Percentiles rank a stretch among this genome's conserved stretches.
phyloP scores from a whole-genome alignment of 768 basidiomycete genomes.

The Mrakia hoshinonis region DNA sequence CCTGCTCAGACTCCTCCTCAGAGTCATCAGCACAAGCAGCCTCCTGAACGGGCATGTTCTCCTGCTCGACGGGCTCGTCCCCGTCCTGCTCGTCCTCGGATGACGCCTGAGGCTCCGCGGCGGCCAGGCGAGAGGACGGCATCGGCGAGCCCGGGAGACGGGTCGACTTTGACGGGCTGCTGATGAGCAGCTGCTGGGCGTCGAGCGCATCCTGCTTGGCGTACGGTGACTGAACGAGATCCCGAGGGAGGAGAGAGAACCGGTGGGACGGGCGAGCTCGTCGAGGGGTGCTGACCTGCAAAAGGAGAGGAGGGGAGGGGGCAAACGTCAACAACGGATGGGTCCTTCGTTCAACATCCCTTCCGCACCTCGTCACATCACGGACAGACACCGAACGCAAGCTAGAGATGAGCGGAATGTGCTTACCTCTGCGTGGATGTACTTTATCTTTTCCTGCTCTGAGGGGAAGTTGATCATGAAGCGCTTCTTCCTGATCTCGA shows the following conservation, averaged over 20 bases:
- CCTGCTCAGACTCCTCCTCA: slow-evolving; percentile 4
- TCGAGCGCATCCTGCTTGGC: slow-evolving; percentile 16
- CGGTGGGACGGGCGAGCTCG: slow-evolving; percentile 23
- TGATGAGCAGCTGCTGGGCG: not conserved
- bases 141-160: not conserved
- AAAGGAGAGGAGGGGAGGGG: not conserved
- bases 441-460: not conserved
- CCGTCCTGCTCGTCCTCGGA: not conserved
- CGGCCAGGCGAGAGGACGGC: not conserved
- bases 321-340: not conserved
- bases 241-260: slow-evolving; percentile 27
- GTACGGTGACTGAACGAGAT: slow-evolving; percentile 10
- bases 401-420: not conserved
- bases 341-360: not conserved
- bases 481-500: slow-evolving; percentile 29
- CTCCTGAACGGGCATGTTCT: not conserved
- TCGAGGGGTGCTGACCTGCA: slow-evolving; percentile 8
- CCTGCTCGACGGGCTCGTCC: not conserved
- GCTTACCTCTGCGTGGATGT: slow-evolving; percentile 5
- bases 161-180: not conserved
- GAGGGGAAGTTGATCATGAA: slow-evolving; percentile 19
- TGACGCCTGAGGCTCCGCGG: not conserved
- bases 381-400: not conserved
- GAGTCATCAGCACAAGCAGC: not conserved
- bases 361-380: too few species aligned